These are phyloP conservation scores for Endoconidiophora polonica DNA, from an alignment of 2,329 filamentous ascomycete species.

Conservation along the genomic window DNA sequence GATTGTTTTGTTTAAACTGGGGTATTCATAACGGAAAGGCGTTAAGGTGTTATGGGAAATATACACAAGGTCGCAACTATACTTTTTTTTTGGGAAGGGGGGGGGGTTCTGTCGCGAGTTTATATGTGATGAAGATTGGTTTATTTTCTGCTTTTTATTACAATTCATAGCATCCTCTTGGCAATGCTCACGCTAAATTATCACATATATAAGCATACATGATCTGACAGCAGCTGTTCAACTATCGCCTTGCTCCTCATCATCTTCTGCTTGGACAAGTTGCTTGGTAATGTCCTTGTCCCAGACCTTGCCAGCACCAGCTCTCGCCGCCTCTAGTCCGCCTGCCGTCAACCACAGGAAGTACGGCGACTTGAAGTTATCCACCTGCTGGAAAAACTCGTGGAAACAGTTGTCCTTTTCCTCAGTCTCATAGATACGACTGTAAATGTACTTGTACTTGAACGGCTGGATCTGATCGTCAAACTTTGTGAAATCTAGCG, in stretches of 20 bases:
- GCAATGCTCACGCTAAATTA: background rate
- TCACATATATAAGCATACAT: background rate
- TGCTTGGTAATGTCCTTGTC: slow-evolving; percentile 28
- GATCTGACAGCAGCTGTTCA: slow-evolving; percentile 14
- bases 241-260: slow-evolving; percentile 29
- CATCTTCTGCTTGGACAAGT: slow-evolving; percentile 36
- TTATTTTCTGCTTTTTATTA: no score
- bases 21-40: no score
- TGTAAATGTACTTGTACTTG: slow-evolving; percentile 84
- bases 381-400: slow-evolving; percentile 63
- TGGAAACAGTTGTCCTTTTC: slow-evolving; percentile 72
- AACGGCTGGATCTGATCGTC: slow-evolving; percentile 70
- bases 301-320: slow-evolving; percentile 18
- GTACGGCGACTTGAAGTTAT: slow-evolving; percentile 53
- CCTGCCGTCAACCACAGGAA: slow-evolving; percentile 61
- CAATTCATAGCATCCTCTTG: no score
- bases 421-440: slow-evolving; percentile 78
- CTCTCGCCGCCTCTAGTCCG: slow-evolving; percentile 43
- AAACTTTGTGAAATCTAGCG: slow-evolving; percentile 64
- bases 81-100: no score
- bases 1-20: no score
- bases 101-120: no score
- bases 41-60: no score
- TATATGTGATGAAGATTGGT: no score
- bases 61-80: no score